Evolutionary conservation across 257 asterid species (phyloP).

Genomic region (Capsicum pubescens): DNA sequence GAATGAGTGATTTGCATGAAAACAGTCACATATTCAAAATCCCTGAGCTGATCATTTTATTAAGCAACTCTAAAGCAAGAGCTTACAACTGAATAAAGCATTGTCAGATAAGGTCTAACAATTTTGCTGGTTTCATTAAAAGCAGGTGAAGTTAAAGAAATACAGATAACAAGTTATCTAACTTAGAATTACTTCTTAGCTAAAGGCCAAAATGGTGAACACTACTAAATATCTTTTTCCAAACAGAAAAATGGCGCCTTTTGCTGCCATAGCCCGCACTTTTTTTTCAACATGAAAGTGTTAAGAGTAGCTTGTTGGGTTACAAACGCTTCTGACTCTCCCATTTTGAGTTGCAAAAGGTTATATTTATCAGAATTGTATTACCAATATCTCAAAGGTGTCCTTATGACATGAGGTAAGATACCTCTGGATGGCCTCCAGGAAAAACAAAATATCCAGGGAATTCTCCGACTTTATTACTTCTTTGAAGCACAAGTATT

Average conservation of each 20-base stretch:
- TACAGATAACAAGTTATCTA: neutral
- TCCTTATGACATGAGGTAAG: conserved; percentile 14
- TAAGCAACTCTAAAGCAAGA: neutral
- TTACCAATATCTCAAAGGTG: neutral
- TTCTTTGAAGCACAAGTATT: conserved; percentile 86
- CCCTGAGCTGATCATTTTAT: neutral
- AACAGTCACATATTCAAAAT: conserved; percentile 9
- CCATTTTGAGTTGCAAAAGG: neutral
- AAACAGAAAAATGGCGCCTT: neutral
- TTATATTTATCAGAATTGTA: neutral
- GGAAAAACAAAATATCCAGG: conserved; percentile 93
- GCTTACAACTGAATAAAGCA: too few relatives aligned
- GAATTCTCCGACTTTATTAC: conserved; percentile 92
- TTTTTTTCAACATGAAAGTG: neutral
- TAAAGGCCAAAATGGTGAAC: conserved; percentile 12
- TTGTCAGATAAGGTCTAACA: too few relatives aligned
- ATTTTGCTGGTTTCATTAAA: neutral
- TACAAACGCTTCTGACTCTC: neutral
- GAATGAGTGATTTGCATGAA: conserved; percentile 5
- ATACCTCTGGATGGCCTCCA: conserved; percentile 98
- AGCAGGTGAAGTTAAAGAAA: neutral
- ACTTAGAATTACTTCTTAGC: neutral
- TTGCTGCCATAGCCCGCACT: neutral
- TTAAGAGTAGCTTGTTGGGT: neutral
- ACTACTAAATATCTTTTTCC: neutral